Evolutionary conservation across 2,329 filamentous ascomycete species (phyloP).

Genomic region (Pseudogymnoascus verrucosus): DNA sequence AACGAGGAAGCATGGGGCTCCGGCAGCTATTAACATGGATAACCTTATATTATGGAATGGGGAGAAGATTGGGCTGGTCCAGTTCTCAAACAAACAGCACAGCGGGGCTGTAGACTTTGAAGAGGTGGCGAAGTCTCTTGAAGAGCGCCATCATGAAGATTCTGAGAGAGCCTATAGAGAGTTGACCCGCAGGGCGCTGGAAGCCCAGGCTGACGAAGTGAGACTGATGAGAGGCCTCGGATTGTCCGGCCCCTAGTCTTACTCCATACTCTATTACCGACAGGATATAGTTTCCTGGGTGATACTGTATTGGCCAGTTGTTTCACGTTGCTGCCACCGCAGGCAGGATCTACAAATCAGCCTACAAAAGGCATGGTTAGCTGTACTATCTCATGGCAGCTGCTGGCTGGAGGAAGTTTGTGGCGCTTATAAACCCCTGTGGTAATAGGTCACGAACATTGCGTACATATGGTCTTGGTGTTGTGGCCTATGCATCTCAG

Average conservation of each 20-base stretch:
- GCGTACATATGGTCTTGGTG: not conserved
- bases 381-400: not conserved
- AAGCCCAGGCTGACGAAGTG: slow-evolving; percentile 71
- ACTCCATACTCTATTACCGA: not conserved
- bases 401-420: not conserved
- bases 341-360: not conserved
- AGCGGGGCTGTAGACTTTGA: slow-evolving; percentile 46
- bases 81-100: slow-evolving; percentile 47
- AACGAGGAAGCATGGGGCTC: slow-evolving; percentile 33
- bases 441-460: not conserved
- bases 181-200: slow-evolving; percentile 66
- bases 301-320: not conserved
- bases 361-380: not conserved
- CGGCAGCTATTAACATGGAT: slow-evolving; percentile 42
- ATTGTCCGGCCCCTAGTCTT: slow-evolving; percentile 23
- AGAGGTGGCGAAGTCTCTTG: slow-evolving; percentile 30
- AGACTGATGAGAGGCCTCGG: slow-evolving; percentile 64
- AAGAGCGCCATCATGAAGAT: slow-evolving; percentile 42
- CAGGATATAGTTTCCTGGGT: not conserved
- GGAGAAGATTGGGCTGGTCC: slow-evolving; percentile 68
- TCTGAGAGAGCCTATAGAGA: slow-evolving; percentile 56
- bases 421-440: not conserved
- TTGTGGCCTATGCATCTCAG: not conserved
- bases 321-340: not conserved
- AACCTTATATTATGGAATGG: slow-evolving; percentile 84